Base-by-base conservation (phyloP, 2,329 filamentous ascomycete species). In the Ascocoryne sarcoides region DNA sequence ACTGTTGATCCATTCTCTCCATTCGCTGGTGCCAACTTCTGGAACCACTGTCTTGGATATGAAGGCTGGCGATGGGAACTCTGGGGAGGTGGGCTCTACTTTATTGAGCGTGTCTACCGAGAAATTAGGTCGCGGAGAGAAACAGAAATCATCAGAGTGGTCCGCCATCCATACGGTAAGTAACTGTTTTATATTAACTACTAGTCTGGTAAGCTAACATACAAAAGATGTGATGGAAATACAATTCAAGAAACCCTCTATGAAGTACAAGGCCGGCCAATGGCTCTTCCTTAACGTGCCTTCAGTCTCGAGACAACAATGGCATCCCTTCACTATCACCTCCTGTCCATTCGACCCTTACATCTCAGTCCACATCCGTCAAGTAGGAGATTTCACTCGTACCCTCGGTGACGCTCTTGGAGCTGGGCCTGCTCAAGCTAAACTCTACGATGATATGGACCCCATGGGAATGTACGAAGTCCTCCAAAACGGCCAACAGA, bases 261-360 rank as follows among this genome's bases (percentile, higher is more conserved):
- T 98, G 82, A 86, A 80, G 59, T 98, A 98, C 77, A 96, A 95
- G 74, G 84, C 92, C 10, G 92, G 92, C 21, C 92, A 98, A 66
- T 98, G 90, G 89, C 78, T 96, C 28, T 96, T 96, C 70, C 73
- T 98, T 44, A 90, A 96, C 62, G 81, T 94, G 17, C 92, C 92
- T 0, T 82, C 84, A 5, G 78, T 98, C 39, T 95, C 87, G 49
- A 76, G 73, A 54, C 81, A 87, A 59, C 88, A 98, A 67, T 98
- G 92, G 92, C 92, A 98, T 65, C 92, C 92, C 1, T 98, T 96
- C 62, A 98, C 92, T 58, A 96, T 98, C 63, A 98, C 92, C 2
- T 96, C 92, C 8, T 98, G 92, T 65, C 92, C 92, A 4, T 92
- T 87, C 58, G 92, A 98, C 56, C 84, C 86, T 1, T 96, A 96